Percentiles rank a stretch among this genome's conserved stretches.
Conservation (phyloP, 2,329 filamentous ascomycete genomes). For the Fusarium ambrosium region DNA sequence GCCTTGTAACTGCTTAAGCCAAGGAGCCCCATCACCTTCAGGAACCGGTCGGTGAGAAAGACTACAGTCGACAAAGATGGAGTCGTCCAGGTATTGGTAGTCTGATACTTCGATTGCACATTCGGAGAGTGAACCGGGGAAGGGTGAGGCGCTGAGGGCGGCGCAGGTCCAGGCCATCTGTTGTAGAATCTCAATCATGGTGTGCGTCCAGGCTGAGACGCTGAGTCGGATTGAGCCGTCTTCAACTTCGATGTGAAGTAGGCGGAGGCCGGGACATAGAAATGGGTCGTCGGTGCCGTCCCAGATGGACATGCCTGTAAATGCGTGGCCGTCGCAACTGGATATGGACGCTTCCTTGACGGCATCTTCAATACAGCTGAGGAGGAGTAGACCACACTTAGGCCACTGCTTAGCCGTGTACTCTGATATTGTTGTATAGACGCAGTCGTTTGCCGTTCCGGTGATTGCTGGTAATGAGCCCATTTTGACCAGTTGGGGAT, state of each 20-base stretch:
- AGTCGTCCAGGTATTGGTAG: constrained; percentile 52
- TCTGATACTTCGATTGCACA: constrained; percentile 49
- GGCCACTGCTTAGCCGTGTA: constrained; percentile 52
- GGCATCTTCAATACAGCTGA: constrained; percentile 51
- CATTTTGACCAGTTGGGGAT: constrained; percentile 48
- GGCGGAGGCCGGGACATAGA: constrained; percentile 49
- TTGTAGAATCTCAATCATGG: constrained; percentile 53
- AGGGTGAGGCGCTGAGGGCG: constrained; percentile 52
- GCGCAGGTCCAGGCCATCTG: constrained; percentile 56
- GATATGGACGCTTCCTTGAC: constrained; percentile 47
- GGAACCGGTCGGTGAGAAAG: constrained; percentile 50
- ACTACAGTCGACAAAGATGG: constrained; percentile 52
- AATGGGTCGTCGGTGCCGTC: constrained; percentile 48
- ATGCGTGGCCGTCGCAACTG: constrained; percentile 41
- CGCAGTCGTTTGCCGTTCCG: constrained; percentile 52
- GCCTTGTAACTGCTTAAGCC: constrained; percentile 49
- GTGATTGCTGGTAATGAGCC: constrained; percentile 51
- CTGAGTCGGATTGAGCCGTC: constrained; percentile 50
- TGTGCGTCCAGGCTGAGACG: constrained; percentile 53
- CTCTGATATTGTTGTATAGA: constrained; percentile 51
- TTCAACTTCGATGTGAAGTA: constrained; percentile 54
- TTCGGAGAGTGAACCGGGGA: constrained; percentile 49
- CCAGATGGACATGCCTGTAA: constrained; percentile 54
- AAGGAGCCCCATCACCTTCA: constrained; percentile 43
- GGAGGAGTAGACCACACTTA: constrained; percentile 48